phyloP scores from a whole-genome alignment of 1,139 yeast species.

The Candida dubliniensis region DNA sequence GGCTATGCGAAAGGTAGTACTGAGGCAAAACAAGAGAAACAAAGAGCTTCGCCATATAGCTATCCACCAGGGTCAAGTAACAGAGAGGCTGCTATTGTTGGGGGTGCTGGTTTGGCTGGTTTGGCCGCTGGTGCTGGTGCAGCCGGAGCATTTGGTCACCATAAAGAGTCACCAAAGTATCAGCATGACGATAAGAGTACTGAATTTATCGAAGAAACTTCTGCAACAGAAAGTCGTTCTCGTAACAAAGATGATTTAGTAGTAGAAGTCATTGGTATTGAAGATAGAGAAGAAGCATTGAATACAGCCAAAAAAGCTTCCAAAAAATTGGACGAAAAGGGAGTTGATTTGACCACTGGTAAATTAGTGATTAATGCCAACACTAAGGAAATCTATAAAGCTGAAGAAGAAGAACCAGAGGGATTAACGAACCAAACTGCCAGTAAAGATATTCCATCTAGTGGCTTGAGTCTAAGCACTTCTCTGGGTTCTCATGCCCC shows the following conservation, averaged over 20 bases:
- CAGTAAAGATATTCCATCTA: not conserved
- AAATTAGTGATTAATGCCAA: slow-evolving; percentile 38
- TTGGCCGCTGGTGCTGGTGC: slow-evolving; percentile 7
- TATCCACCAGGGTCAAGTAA: slow-evolving; percentile 8
- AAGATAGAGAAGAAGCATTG: slow-evolving; percentile 34
- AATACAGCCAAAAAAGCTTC: slow-evolving; percentile 38
- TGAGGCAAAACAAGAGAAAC: slow-evolving; percentile 10
- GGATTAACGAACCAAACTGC: not conserved
- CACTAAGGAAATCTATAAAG: slow-evolving; percentile 33
- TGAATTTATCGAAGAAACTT: slow-evolving; percentile 8
- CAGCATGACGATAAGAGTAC: slow-evolving; percentile 1
- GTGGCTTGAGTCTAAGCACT: not conserved
- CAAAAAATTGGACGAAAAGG: slow-evolving; percentile 32
- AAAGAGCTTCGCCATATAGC: slow-evolving; percentile 1
- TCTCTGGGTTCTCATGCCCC: not conserved
- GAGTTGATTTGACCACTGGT: slow-evolving; percentile 38
- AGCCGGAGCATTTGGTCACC: slow-evolving; percentile 1
- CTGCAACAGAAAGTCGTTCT: slow-evolving; percentile 7
- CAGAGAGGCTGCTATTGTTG: slow-evolving; percentile 12
- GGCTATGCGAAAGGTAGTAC: slow-evolving; percentile 14
- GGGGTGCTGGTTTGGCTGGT: slow-evolving; percentile 9
- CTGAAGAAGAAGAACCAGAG: slow-evolving; percentile 10
- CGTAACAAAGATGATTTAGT: slow-evolving; percentile 20
- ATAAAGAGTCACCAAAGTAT: not conserved
- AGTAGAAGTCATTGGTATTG: slow-evolving; percentile 42